phyloP scores from a whole-genome alignment of 352 stramenopile genomes.

The Phytophthora kernoviae region DNA sequence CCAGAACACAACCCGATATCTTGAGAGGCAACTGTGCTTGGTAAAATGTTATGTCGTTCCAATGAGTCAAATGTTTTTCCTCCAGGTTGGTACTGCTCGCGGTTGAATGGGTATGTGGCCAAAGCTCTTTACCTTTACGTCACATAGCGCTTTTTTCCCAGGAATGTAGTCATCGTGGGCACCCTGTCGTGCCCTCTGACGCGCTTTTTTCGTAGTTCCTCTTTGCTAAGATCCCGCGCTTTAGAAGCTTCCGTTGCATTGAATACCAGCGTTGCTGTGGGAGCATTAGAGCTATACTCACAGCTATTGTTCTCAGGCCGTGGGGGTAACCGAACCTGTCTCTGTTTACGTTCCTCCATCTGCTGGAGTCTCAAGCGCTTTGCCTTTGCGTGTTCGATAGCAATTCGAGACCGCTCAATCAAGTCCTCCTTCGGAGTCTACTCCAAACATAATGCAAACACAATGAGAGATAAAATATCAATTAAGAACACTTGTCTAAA shows the following conservation, averaged over 20 bases:
- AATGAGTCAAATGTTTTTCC: slow-evolving; percentile 47
- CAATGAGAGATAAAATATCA: slow-evolving; percentile 6
- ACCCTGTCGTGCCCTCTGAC: slow-evolving; percentile 40
- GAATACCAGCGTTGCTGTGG: slow-evolving; percentile 26
- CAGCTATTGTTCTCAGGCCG: slow-evolving; percentile 36
- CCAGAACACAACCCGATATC: slow-evolving; percentile 71
- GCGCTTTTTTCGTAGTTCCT: slow-evolving; percentile 47
- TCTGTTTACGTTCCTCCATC: slow-evolving; percentile 41
- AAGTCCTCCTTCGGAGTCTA: slow-evolving; percentile 55
- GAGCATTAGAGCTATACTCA: slow-evolving; percentile 11
- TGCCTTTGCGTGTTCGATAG: slow-evolving; percentile 61
- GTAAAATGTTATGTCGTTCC: slow-evolving; percentile 11
- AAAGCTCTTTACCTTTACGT: slow-evolving; percentile 75
- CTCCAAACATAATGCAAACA: neutral
- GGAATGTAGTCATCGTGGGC: slow-evolving; percentile 66
- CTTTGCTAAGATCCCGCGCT: slow-evolving; percentile 50
- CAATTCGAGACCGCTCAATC: slow-evolving; percentile 50
- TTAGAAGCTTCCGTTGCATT: slow-evolving; percentile 62
- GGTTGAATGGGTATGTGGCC: slow-evolving; percentile 70
- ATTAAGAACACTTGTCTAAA: neutral
- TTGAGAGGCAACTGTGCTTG: slow-evolving; percentile 5
- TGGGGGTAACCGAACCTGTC: slow-evolving; percentile 43
- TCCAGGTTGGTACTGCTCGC: slow-evolving; percentile 60
- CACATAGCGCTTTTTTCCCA: slow-evolving; percentile 43
- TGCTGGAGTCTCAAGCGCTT: slow-evolving; percentile 53